Evolutionary conservation across 345 rosid species (phyloP).

Genomic region (Rhodomyrtus tomentosa): DNA sequence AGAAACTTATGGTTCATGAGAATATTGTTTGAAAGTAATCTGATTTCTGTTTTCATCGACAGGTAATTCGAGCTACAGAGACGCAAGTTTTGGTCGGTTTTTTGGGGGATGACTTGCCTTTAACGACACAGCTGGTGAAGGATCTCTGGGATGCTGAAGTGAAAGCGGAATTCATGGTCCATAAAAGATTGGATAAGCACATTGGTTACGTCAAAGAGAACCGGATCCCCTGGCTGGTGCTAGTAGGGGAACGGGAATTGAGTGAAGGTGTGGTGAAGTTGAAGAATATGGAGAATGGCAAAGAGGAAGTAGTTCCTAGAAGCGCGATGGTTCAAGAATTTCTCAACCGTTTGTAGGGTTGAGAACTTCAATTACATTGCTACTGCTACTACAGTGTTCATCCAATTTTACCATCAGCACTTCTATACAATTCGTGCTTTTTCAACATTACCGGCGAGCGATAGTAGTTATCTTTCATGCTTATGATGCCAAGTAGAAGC

Average conservation of each 20-base stretch:
- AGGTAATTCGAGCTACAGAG: slow-evolving; percentile 55
- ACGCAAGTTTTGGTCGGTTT: slow-evolving; percentile 63
- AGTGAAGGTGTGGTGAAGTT: slow-evolving; percentile 46
- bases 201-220: slow-evolving; percentile 38
- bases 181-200: slow-evolving; percentile 52
- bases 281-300: slow-evolving; percentile 37
- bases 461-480: neutral
- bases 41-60: neutral
- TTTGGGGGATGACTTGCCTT: slow-evolving; percentile 37
- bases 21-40: neutral
- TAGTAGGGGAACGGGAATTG: slow-evolving; percentile 53
- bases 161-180: slow-evolving; percentile 58
- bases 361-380: neutral
- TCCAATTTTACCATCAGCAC: neutral
- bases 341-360: slow-evolving; percentile 11
- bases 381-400: neutral
- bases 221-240: slow-evolving; percentile 51
- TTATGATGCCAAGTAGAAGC: neutral
- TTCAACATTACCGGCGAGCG: neutral
- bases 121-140: slow-evolving; percentile 55
- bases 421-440: neutral
- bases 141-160: slow-evolving; percentile 52
- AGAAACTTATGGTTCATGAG: neutral
- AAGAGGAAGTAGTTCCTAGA: slow-evolving; percentile 38
- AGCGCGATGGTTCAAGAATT: slow-evolving; percentile 34